Evolutionary conservation across 169 alveolate species (phyloP).

Genomic region (Pseudocohnilembus persalinus): DNA sequence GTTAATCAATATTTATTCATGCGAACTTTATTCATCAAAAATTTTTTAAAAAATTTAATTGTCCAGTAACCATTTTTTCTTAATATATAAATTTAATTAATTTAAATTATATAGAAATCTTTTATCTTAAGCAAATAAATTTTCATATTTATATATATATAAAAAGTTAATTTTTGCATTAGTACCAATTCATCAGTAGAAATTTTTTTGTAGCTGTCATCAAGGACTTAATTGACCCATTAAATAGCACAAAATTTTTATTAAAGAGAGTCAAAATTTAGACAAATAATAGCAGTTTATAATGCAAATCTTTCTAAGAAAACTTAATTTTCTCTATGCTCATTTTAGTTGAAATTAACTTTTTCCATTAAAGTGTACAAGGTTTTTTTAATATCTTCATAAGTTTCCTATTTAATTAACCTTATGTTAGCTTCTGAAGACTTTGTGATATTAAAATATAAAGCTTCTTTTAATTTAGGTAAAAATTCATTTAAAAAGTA

Average conservation of each 20-base stretch:
- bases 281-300: background rate
- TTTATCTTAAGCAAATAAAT: no score
- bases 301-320: background rate
- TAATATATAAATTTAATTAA: no score
- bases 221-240: background rate
- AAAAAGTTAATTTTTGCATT: no score
- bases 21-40: background rate
- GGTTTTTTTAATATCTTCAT: background rate
- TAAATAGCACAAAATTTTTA: background rate
- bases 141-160: no score
- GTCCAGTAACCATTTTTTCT: background rate
- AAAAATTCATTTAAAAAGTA: background rate
- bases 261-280: background rate
- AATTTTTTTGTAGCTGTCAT: background rate
- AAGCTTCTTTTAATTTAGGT: background rate
- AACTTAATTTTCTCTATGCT: background rate
- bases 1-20: background rate
- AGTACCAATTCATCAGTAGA: background rate
- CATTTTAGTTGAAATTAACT: background rate
- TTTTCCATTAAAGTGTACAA: background rate
- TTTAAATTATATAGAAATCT: no score
- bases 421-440: background rate
- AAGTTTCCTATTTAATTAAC: background rate
- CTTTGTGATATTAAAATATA: background rate
- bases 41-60: no score